Evolutionary conservation across 179 eudicot species (phyloP).

Genomic region (Silene noctiflora): DNA sequence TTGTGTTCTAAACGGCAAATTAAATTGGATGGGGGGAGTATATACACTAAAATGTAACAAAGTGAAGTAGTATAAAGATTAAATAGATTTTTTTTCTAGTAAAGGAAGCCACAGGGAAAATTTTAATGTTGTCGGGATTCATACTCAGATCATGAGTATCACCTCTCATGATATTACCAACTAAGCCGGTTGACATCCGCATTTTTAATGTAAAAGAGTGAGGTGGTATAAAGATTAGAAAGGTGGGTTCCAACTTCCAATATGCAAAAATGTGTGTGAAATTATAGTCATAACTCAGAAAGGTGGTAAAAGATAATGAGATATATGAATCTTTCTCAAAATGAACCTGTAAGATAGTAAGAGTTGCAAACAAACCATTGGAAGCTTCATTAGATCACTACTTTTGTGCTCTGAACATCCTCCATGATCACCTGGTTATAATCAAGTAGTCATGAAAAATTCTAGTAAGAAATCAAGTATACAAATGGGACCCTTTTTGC

Average conservation of each 20-base stretch:
- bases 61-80: no score
- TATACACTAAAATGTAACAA: background rate
- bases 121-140: no score
- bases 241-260: slow-evolving; percentile 10
- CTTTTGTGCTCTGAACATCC: slow-evolving; percentile 23
- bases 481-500: slow-evolving; percentile 26
- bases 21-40: background rate
- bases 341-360: background rate
- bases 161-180: no score
- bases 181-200: no score
- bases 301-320: slow-evolving; percentile 20
- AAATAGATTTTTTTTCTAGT: no score
- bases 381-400: slow-evolving; percentile 25
- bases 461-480: slow-evolving; percentile 30
- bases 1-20: background rate
- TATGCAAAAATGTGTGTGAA: slow-evolving; percentile 19
- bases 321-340: slow-evolving; percentile 25
- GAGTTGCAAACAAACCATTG: slow-evolving; percentile 24
- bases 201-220: background rate
- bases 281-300: slow-evolving; percentile 24
- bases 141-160: no score
- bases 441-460: slow-evolving; percentile 35
- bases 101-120: no score
- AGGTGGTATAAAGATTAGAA: background rate
- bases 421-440: slow-evolving; percentile 31